Conservation (phyloP, 1,284 basidiomycete species). For the Neonothopanus nambi region DNA sequence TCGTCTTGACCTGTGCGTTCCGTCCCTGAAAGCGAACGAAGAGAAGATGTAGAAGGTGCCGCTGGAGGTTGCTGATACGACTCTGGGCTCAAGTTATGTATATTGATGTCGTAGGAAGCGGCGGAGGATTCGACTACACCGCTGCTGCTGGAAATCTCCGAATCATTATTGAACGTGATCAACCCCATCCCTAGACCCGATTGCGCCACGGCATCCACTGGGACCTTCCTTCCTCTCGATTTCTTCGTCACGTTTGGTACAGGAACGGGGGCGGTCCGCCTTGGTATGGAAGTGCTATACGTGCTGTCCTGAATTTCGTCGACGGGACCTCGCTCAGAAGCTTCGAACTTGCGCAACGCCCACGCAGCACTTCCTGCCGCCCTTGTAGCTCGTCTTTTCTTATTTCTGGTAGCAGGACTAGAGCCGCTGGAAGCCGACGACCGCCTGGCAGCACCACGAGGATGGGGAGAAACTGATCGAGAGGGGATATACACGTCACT, state of each 20-base stretch:
- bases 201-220: conserved; percentile 22
- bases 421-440: background rate
- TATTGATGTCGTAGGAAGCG: background rate
- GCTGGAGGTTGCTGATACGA: too few species aligned
- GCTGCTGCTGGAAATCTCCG: too few species aligned
- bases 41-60: too few species aligned
- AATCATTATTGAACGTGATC: too few species aligned
- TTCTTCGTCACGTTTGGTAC: conserved; percentile 77
- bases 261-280: conserved; percentile 46
- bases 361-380: background rate
- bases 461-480: conserved; percentile 2
- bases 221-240: conserved; percentile 70
- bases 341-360: background rate
- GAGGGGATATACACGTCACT: conserved; percentile 8
- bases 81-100: too few species aligned
- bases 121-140: background rate
- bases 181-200: too few species aligned
- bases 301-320: too few species aligned
- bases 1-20: too few species aligned
- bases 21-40: too few species aligned
- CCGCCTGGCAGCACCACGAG: background rate
- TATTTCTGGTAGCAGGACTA: too few species aligned
- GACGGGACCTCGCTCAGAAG: background rate
- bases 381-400: background rate
- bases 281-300: background rate